phyloP scores from a whole-genome alignment of 2,329 filamentous ascomycete genomes.

The Pseudogymnoascus sp. region DNA sequence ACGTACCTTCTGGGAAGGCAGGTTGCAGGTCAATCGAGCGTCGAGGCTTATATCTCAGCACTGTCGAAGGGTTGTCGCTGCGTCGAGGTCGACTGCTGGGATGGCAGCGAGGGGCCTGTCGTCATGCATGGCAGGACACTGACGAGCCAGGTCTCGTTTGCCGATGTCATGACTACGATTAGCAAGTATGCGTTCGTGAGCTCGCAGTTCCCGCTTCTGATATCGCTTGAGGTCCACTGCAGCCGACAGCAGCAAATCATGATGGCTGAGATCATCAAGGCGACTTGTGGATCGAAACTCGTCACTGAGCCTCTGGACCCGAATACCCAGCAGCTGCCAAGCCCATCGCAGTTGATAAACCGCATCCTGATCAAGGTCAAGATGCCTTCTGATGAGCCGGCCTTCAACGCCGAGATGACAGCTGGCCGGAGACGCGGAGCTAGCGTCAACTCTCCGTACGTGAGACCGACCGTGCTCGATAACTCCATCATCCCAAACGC shows the following conservation, averaged over 20 bases:
- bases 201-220: conserved; percentile 82
- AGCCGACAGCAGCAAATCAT: conserved; percentile 69
- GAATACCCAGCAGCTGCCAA: conserved; percentile 63
- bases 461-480: conserved; percentile 56
- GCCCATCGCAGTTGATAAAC: conserved; percentile 76
- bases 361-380: conserved; percentile 94
- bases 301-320: conserved; percentile 68
- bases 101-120: conserved; percentile 79
- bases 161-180: conserved; percentile 86
- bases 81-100: conserved; percentile 97
- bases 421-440: conserved; percentile 49
- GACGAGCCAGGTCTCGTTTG: conserved; percentile 82
- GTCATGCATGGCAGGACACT: conserved; percentile 88
- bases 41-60: conserved; percentile 88
- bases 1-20: conserved; percentile 92
- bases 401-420: conserved; percentile 40
- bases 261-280: conserved; percentile 87
- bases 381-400: conserved; percentile 43
- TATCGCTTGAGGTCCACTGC: conserved; percentile 95
- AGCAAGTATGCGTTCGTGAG: conserved; percentile 89
- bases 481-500: conserved; percentile 45
- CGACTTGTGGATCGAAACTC: conserved; percentile 73
- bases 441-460: conserved; percentile 73
- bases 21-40: conserved; percentile 80
- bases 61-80: conserved; percentile 86